Percentiles rank a stretch among this genome's conserved stretches.
phyloP scores from a whole-genome alignment of 129 eudicot species.

The Pulicaria dysenterica region DNA sequence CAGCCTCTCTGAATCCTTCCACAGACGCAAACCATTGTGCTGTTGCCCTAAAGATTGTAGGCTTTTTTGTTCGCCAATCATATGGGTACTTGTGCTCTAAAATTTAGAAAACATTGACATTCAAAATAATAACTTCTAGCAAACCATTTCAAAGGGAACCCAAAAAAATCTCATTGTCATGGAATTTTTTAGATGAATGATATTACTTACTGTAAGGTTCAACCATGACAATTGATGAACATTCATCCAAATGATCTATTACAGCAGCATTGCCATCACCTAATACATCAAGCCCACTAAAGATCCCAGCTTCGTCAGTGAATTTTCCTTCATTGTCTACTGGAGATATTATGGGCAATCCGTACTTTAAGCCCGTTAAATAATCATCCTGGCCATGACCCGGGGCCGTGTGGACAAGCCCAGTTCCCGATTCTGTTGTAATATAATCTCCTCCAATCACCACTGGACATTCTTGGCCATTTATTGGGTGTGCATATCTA shows the following conservation, averaged over 20 bases:
- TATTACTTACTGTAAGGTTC: slow-evolving; percentile 89
- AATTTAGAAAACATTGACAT: neutral
- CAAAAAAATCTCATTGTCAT: slow-evolving; percentile 1
- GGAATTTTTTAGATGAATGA: slow-evolving; percentile 8
- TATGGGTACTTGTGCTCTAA: slow-evolving; percentile 95
- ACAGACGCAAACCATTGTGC: slow-evolving; percentile 99
- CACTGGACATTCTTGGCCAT: slow-evolving; percentile 85
- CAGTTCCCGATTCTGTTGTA: slow-evolving; percentile 99
- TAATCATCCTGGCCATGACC: slow-evolving; percentile 99
- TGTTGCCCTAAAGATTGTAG: slow-evolving; percentile 97
- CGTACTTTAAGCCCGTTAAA: slow-evolving; percentile 83
- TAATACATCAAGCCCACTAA: slow-evolving; percentile 82
- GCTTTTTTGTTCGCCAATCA: slow-evolving; percentile 99
- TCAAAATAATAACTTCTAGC: slow-evolving; percentile 1
- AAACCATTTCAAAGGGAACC: slow-evolving; percentile 2
- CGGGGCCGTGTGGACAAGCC: slow-evolving; percentile 98
- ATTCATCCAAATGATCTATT: slow-evolving; percentile 66
- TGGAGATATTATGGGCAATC: slow-evolving; percentile 80
- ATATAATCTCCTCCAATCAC: slow-evolving; percentile 96
- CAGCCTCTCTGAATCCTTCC: slow-evolving; percentile 90
- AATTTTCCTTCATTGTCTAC: slow-evolving; percentile 89
- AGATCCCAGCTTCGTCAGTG: slow-evolving; percentile 87
- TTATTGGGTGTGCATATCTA: slow-evolving; percentile 86
- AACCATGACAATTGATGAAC: slow-evolving; percentile 65
- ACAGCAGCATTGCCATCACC: slow-evolving; percentile 91